A percentile compares a stretch with the other conserved stretches of the same genome.
These are phyloP conservation scores for Neurospora hispaniola DNA, from an alignment of 495 filamentous ascomycete genomes.

Conservation along the genomic window DNA sequence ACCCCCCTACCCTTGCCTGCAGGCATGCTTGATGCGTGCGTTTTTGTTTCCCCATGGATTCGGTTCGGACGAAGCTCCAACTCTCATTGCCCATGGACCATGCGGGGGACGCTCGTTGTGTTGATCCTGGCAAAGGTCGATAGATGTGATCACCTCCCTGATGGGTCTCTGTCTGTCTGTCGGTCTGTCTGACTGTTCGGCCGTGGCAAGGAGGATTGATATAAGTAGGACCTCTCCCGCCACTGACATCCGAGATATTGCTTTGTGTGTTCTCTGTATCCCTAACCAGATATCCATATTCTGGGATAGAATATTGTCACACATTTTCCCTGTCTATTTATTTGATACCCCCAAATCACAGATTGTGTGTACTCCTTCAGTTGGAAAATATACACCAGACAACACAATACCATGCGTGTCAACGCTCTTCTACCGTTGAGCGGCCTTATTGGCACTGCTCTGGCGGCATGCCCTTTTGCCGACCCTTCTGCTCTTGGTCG, in stretches of 20 bases:
- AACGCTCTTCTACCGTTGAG: conserved; percentile 15
- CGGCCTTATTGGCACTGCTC: conserved; percentile 13
- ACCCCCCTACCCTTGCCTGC: background rate
- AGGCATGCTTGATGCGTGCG: background rate
- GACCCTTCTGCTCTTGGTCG: conserved; percentile 20
- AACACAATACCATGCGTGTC: conserved; percentile 1
- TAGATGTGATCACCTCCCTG: background rate
- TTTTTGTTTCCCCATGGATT: background rate
- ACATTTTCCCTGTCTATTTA: background rate
- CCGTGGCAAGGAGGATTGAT: background rate
- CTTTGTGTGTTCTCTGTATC: background rate
- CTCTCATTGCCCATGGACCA: background rate
- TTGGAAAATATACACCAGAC: conserved; percentile 5
- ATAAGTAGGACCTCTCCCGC: background rate
- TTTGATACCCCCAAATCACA: background rate
- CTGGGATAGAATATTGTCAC: background rate
- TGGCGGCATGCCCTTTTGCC: conserved; percentile 31
- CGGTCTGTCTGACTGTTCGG: background rate
- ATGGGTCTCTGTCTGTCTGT: background rate
- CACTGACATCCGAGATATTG: background rate
- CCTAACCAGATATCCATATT: background rate
- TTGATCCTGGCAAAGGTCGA: background rate
- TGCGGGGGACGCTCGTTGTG: background rate
- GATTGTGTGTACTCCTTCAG: background rate
- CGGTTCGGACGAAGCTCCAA: background rate